Base-by-base conservation (phyloP, 768 basidiomycete species). In the Thelephora aurantiotincta region DNA sequence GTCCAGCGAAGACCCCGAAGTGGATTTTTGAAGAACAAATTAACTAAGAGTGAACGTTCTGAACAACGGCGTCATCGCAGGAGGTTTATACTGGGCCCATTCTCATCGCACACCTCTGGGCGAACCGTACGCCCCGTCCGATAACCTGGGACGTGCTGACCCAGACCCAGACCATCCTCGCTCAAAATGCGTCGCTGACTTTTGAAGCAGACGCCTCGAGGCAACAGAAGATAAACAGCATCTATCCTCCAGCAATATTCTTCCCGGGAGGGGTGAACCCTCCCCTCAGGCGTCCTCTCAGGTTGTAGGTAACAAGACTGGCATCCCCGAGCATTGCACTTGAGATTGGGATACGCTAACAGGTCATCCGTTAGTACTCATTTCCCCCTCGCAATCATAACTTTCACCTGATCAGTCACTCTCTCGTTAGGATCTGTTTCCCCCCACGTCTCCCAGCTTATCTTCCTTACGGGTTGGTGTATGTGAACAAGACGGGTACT, bases 401-500 rank as follows among this genome's bases (percentile, higher is more conserved):
- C n/a, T n/a, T 30, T 30, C 26, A 30, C 26, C 26, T 41, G 38
- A 41, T 22, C 14, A 11, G 14, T 5, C 38, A 5, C n/a, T 38
- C 14, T 41, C 11, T 41, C 18, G n/a, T 11, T 22, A 62, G 60
- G 33, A 19, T 60, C 11, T 58, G 57, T 50, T 59, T 60, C 33
- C 51, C 61, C 33, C 54, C 56, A 11, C 52, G 56, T 11, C 63
- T 61, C 9, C 63, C 63, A 11, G 44, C 33, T 36, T 59, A 54
- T 34, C 52, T 65, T 48, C 61, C 63, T 14, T 63, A 18, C 54
- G 49, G 12, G 52, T 65, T 20, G 50, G 54, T 19, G 48, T 50
- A 3, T 55, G 51, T 33, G 59, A 53, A 11, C 52, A 55, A 45
- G 45, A 56, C 3, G 63, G 63, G 12, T 65, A 63, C 44, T 63